Percentiles rank a stretch among this genome's conserved stretches.
Evolutionary conservation across 345 rosid species (phyloP).

Genomic region (Clarkia xantiana): DNA sequence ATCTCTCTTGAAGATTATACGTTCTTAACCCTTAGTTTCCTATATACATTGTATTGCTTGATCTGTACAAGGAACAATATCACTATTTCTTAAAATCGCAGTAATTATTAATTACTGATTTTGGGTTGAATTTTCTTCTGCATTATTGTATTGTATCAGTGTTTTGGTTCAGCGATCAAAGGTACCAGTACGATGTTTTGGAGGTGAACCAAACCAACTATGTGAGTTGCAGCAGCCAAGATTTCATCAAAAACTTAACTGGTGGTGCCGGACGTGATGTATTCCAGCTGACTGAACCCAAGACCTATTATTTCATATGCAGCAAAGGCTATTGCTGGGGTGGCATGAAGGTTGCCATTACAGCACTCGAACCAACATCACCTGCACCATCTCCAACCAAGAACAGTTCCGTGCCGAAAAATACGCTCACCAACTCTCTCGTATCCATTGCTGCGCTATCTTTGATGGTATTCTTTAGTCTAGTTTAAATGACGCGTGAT

Average conservation of each 20-base stretch:
- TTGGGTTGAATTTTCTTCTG: not conserved
- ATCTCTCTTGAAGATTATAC: too few relatives aligned
- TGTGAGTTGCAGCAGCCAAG: constrained; percentile 26
- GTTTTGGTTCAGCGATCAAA: constrained; percentile 16
- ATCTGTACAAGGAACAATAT: too few relatives aligned
- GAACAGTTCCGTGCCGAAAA: not conserved
- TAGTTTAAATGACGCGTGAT: too few relatives aligned
- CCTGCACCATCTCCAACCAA: constrained; percentile 3
- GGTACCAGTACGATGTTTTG: constrained; percentile 33
- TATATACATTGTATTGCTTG: too few relatives aligned
- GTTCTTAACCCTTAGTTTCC: too few relatives aligned
- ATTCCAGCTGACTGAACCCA: constrained; percentile 27
- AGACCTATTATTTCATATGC: constrained; percentile 37
- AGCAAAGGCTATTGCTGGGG: constrained; percentile 43
- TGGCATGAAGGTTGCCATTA: constrained; percentile 41
- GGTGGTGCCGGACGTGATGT: constrained; percentile 44
- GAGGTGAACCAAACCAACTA: constrained; percentile 56
- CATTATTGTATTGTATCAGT: not conserved
- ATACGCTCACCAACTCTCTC: too few relatives aligned
- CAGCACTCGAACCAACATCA: constrained; percentile 10
- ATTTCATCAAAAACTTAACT: constrained; percentile 34
- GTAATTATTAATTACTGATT: not conserved
- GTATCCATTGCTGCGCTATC: too few relatives aligned
- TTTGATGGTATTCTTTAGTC: too few relatives aligned
- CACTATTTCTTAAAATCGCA: not conserved